These are phyloP conservation scores for Trametes cubensis DNA, from an alignment of 768 basidiomycete species.

Conservation along the genomic window DNA sequence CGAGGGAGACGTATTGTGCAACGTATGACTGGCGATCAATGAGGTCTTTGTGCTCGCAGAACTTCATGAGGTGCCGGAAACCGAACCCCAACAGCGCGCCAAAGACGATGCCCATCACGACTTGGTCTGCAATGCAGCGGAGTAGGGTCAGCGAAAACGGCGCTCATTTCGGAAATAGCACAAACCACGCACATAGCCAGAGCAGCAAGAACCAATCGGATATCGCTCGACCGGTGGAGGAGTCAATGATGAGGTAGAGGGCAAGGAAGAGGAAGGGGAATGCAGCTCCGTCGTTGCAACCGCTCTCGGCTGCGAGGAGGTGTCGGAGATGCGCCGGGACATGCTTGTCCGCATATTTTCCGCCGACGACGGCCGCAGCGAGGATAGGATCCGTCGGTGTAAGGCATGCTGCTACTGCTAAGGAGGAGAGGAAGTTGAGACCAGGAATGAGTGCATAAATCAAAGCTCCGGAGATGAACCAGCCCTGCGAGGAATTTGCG, in stretches of 20 bases:
- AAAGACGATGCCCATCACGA: conserved; percentile 72
- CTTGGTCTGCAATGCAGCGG: conserved; percentile 59
- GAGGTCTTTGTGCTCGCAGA: conserved; percentile 81
- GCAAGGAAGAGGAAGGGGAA: conserved; percentile 93
- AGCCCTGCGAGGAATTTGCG: conserved; percentile 59
- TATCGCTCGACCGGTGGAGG: conserved; percentile 61
- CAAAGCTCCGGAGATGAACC: conserved; percentile 90
- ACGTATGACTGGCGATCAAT: conserved; percentile 95
- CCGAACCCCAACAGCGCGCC: conserved; percentile 74
- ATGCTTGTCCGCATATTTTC: conserved; percentile 97
- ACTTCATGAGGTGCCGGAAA: conserved; percentile 91
- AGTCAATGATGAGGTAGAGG: conserved; percentile 81
- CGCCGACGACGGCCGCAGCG: conserved; percentile 90
- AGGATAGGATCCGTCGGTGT: conserved; percentile 96
- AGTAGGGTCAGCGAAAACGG: conserved; percentile 6
- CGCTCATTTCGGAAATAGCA: neutral
- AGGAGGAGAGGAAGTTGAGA: conserved; percentile 84
- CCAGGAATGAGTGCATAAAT: conserved; percentile 92
- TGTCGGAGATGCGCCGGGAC: conserved; percentile 82
- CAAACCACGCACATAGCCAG: conserved; percentile 72
- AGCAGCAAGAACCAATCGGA: conserved; percentile 86
- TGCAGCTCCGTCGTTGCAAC: conserved; percentile 96
- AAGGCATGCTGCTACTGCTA: conserved; percentile 90
- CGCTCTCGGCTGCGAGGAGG: conserved; percentile 74
- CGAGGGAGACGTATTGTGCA: conserved; percentile 86